phyloP scores from a whole-genome alignment of 371 early-diverging fungal genomes.

The Apophysomyces trapeziformis region DNA sequence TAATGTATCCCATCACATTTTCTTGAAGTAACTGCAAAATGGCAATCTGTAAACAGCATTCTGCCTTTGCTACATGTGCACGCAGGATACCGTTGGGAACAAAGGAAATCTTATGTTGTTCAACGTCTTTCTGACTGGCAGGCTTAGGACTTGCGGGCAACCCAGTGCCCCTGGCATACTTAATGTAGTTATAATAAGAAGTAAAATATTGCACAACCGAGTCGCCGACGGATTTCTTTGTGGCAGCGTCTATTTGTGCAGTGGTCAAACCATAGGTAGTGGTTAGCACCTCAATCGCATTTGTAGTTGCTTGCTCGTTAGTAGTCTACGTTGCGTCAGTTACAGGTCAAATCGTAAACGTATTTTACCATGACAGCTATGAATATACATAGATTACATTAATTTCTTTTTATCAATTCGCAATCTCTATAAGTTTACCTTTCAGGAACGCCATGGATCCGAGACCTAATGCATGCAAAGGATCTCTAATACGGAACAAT shows the following conservation, averaged over 20 bases:
- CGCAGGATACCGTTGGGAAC: slow-evolving; percentile 66
- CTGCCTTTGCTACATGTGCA: slow-evolving; percentile 65
- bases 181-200: slow-evolving; percentile 50
- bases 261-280: slow-evolving; percentile 57
- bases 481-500: slow-evolving; percentile 35
- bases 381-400: not conserved
- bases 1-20: slow-evolving; percentile 64
- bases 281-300: slow-evolving; percentile 58
- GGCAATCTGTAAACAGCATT: slow-evolving; percentile 63
- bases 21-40: slow-evolving; percentile 65
- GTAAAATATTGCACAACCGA: slow-evolving; percentile 46
- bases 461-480: slow-evolving; percentile 51
- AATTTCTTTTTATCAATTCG: not conserved
- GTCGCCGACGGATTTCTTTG: slow-evolving; percentile 55
- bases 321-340: slow-evolving; percentile 44
- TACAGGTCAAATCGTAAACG: not conserved
- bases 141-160: slow-evolving; percentile 48
- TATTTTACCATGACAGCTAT: slow-evolving; percentile 35
- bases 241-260: slow-evolving; percentile 65
- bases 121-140: slow-evolving; percentile 36
- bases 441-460: slow-evolving; percentile 58
- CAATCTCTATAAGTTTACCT: slow-evolving; percentile 30
- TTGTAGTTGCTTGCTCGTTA: slow-evolving; percentile 55
- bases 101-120: slow-evolving; percentile 39
- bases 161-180: slow-evolving; percentile 41